These are phyloP conservation scores for Sicyos baderoa DNA, from an alignment of 306 rosid species.

Conservation along the genomic window DNA sequence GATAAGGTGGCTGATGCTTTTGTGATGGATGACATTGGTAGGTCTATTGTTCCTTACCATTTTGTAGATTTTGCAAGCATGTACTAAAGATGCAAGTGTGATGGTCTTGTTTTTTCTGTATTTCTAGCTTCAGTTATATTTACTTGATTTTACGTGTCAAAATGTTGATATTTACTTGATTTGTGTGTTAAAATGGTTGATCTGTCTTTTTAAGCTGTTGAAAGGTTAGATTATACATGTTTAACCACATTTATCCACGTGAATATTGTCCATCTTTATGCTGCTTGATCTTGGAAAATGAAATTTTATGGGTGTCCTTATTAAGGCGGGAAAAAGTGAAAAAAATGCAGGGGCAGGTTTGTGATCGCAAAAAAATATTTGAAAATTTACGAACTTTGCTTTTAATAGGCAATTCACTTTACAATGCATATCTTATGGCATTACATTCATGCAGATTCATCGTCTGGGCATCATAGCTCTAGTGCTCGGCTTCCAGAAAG, in stretches of 20 bases:
- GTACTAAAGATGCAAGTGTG: background rate
- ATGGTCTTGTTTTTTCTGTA: background rate
- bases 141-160: background rate
- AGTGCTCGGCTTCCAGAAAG: slow-evolving; percentile 79
- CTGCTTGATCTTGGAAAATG: too few species aligned
- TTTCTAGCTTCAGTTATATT: slow-evolving; percentile 1
- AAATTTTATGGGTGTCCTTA: too few species aligned
- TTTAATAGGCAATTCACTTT: background rate
- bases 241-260: too few species aligned
- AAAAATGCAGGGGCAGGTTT: too few species aligned
- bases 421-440: slow-evolving; percentile 12
- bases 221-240: background rate
- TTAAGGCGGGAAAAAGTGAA: too few species aligned
- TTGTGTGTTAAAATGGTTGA: background rate
- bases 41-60: slow-evolving; percentile 16
- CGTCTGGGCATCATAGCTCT: slow-evolving; percentile 58
- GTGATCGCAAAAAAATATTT: too few species aligned
- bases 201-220: background rate
- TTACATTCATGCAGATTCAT: slow-evolving; percentile 39
- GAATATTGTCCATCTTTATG: too few species aligned
- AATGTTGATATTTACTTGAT: background rate
- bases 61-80: background rate
- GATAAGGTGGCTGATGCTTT: slow-evolving; percentile 61
- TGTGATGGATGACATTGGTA: slow-evolving; percentile 68
- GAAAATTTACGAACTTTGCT: too few species aligned